These are phyloP conservation scores for Fusarium albidum DNA, from an alignment of 2,329 filamentous ascomycete species.

Conservation along the genomic window DNA sequence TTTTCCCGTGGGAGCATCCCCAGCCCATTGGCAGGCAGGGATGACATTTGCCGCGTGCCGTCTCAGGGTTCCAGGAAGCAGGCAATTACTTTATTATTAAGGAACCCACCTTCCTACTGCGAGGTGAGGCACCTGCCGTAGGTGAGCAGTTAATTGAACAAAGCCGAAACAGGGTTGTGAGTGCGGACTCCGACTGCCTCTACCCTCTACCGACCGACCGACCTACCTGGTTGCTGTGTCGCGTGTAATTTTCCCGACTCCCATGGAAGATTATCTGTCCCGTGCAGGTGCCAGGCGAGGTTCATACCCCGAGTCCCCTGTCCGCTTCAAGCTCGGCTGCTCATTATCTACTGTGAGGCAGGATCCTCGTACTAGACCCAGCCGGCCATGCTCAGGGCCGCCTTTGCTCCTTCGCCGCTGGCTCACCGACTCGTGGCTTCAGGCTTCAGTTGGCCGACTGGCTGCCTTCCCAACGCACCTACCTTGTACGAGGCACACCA, in stretches of 20 bases:
- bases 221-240: too few species aligned
- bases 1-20: constrained; percentile 5
- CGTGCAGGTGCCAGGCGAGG: neutral
- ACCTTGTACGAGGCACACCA: too few species aligned
- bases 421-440: constrained; percentile 22
- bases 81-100: neutral
- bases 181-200: too few species aligned
- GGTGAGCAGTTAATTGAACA: constrained; percentile 13
- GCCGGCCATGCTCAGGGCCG: constrained; percentile 22
- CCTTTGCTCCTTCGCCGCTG: constrained; percentile 13
- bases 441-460: neutral
- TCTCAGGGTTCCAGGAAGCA: constrained; percentile 13
- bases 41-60: constrained; percentile 1
- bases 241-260: too few species aligned
- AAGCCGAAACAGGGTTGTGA: neutral
- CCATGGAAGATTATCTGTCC: too few species aligned
- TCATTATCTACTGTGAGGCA: neutral
- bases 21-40: neutral
- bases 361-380: constrained; percentile 12
- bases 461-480: neutral
- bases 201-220: too few species aligned
- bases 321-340: neutral
- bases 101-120: too few species aligned
- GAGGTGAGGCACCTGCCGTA: too few species aligned
- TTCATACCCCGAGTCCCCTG: neutral